Evolutionary conservation across 2,329 filamentous ascomycete species (phyloP), one percentile per base, ranked within the genome.

Genomic region (Harringtonia lauricola): DNA sequence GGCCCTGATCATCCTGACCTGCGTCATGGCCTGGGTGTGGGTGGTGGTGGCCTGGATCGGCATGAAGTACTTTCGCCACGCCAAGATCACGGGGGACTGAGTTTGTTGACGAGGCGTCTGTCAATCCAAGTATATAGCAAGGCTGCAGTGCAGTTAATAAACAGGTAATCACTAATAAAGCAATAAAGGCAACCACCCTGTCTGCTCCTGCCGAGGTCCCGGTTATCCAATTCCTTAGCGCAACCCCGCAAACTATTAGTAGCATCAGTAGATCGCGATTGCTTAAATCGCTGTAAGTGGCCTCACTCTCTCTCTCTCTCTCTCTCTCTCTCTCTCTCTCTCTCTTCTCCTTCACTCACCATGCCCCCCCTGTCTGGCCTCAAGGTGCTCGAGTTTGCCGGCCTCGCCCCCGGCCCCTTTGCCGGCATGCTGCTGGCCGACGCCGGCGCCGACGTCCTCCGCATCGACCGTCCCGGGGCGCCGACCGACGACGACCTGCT

Each of bases 11-110:
- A 92, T 96, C 46, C 68, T 96, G 52, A 95, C 90, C 4, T 82
- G 81, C 39, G 86, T 98, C 24, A 95, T 98, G 86, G 88, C 89
- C 17, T 98, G 92, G 92, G 87, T 96, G 7, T 98, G 92, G 92
- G 92, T 96, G 17, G 79, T 95, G 13, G 81, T 94, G 46, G 92
- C 94, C 12, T 98, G 92, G 92, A 83, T 96, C 39, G 92, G 92
- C 21, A 96, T 98, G 90, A 98, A 98, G 62, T 96, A 96, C 63
- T 98, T 98, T 59, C 80, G 89, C 54, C 92, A 98, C 69, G 90
- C 92, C 29, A 95, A 95, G 67, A 94, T 96, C 47, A 76, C 68
- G 45, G 73, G 73, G 28, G 75, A 79, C 57, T 86, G 53, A 64
- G 10, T 13, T 3, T 8, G 24, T 10, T 7, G 15, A 24, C 18